Conservation (phyloP, 2,329 filamentous ascomycete species). For the Fusarium sp. region DNA sequence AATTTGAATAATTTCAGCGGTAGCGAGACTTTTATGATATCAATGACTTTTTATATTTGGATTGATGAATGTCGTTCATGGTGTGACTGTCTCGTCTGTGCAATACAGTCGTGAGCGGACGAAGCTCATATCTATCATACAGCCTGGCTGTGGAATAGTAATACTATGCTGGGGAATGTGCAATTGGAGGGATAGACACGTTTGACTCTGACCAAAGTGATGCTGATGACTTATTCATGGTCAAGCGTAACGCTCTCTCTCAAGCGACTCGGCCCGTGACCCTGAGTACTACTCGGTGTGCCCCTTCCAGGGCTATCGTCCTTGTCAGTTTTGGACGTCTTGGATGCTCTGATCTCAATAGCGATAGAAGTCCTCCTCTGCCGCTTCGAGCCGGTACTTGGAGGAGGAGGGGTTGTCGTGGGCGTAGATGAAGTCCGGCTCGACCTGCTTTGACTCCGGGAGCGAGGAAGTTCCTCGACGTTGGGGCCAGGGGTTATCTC, state of each 20-base stretch:
- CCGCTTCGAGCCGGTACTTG: constrained; percentile 13
- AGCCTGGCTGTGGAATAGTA: not conserved
- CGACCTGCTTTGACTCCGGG: constrained; percentile 6
- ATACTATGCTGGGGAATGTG: not conserved
- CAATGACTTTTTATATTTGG: constrained; percentile 18
- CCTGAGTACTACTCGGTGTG: not conserved
- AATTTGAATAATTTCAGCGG: constrained; percentile 8
- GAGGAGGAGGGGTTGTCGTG: not conserved
- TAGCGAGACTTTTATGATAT: constrained; percentile 24
- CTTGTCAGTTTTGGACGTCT: constrained; percentile 5
- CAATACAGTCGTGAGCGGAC: not conserved
- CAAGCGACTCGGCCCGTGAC: constrained; percentile 24
- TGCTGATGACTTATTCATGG: not conserved
- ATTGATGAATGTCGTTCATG: not conserved
- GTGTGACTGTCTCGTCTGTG: not conserved
- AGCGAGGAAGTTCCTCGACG: not conserved
- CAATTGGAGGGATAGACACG: not conserved
- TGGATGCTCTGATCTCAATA: constrained; percentile 26
- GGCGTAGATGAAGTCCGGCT: constrained; percentile 10
- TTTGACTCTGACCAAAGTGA: not conserved
- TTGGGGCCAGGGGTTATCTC: constrained; percentile 10
- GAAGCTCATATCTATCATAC: not conserved
- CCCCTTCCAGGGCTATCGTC: constrained; percentile 2
- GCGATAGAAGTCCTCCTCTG: not conserved
- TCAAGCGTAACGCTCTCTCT: constrained; percentile 13